Percentiles rank a stretch among this genome's conserved stretches.
phyloP scores from a whole-genome alignment of 495 filamentous ascomycete genomes.

The Aspergillus sparsus region DNA sequence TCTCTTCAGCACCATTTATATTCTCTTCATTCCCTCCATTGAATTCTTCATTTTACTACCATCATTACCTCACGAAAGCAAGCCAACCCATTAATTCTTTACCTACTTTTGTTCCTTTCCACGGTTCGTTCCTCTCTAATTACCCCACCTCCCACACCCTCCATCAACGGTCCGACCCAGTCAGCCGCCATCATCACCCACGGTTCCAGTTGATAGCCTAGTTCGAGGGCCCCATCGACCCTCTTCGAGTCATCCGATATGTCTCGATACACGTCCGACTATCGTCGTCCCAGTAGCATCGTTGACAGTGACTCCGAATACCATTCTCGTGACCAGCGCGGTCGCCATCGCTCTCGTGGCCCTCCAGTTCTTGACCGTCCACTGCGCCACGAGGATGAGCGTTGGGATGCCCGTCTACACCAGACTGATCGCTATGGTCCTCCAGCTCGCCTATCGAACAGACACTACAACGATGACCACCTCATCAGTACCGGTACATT shows the following conservation, averaged over 20 bases:
- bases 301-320: constrained; percentile 51
- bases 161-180: constrained; percentile 22
- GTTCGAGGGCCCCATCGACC: constrained; percentile 10
- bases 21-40: not conserved
- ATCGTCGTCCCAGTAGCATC: constrained; percentile 43
- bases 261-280: constrained; percentile 51
- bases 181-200: constrained; percentile 36
- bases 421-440: constrained; percentile 60
- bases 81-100: not conserved
- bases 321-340: constrained; percentile 49
- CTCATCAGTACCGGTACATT: constrained; percentile 45
- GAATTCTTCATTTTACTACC: not conserved
- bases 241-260: constrained; percentile 30
- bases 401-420: constrained; percentile 54
- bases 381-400: constrained; percentile 48
- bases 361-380: constrained; percentile 46
- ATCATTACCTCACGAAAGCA: not conserved
- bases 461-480: constrained; percentile 53
- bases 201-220: constrained; percentile 24
- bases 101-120: constrained; percentile 6
- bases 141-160: constrained; percentile 11
- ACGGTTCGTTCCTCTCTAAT: constrained; percentile 16
- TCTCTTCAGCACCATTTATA: constrained; percentile 4
- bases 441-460: constrained; percentile 49
- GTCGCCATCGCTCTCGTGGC: constrained; percentile 44